Conservation (phyloP, 495 filamentous ascomycete genomes). For the Penicillium soppii region DNA sequence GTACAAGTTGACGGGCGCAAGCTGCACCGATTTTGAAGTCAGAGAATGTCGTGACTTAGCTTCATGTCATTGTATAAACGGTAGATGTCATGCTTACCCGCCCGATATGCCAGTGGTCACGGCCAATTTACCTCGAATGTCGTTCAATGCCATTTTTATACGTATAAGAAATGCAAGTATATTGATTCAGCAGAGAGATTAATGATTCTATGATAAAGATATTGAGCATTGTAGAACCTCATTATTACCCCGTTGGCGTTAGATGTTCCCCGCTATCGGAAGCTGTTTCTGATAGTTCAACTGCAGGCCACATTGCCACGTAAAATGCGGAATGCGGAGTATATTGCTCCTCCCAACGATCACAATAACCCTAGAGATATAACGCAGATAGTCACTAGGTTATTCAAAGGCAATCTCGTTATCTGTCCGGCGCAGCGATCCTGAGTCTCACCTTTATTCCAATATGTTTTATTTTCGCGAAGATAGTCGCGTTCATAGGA, state of each 20-base stretch:
- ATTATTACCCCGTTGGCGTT: neutral
- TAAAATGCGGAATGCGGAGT: neutral
- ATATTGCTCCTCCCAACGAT: neutral
- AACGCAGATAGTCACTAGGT: neutral
- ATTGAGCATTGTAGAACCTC: too few species aligned
- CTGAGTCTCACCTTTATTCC: neutral
- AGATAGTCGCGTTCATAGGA: neutral
- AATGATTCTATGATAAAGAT: too few species aligned
- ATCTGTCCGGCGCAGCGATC: neutral
- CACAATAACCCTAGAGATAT: neutral
- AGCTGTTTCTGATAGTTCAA: neutral
- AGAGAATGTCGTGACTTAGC: too few species aligned
- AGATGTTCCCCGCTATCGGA: neutral
- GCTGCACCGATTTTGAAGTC: constrained; percentile 57
- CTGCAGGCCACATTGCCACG: neutral
- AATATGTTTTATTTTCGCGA: neutral
- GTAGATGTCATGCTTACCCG: too few species aligned
- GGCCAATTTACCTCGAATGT: too few species aligned
- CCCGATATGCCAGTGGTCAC: too few species aligned
- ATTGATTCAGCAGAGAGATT: neutral
- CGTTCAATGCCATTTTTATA: too few species aligned
- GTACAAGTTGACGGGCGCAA: constrained; percentile 53
- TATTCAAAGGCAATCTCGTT: neutral
- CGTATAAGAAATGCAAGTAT: neutral
- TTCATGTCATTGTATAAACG: too few species aligned